Base-by-base conservation (phyloP, 345 rosid genomes). In the Abelmoschus esculentus region DNA sequence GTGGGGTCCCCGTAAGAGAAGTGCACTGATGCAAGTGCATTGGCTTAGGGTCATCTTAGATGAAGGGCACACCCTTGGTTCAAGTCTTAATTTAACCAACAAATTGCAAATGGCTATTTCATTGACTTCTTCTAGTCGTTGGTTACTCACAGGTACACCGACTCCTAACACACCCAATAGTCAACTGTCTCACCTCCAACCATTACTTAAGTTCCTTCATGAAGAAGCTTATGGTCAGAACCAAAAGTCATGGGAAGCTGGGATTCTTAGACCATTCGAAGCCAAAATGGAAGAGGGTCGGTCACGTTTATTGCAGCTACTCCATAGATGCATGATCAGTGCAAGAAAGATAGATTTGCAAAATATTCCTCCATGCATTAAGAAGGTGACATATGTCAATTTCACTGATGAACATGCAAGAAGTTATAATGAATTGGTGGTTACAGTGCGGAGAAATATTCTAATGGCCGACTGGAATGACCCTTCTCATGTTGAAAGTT, bases 391-490 rank as follows among this genome's bases (percentile, higher is more conserved):
- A 40, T 86, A 81, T 79, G 83, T 95, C 59, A 74, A 87, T 80
- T 95, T 91, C 81, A 81, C 77, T 42, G 83, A 89, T 76, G 90
- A 82, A 70, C 99, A 91, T 74, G 97, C 97, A 65, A 85, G 80
- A 82, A 88, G 93, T 81, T 95, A 91, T 78, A 95, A 95, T 79
- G 99, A 95, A 84, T 73, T 95, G 80, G 93, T 91, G 49, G 97
- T 79, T 70, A 88, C 99, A 44, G 97, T 91, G 60, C 81, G 96
- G 69, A 87, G 99, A 61, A 95, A 95, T 76, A 84, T 95, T 74
- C 80, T 95, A 69, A 84, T 86, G 85, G 97, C 97, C 76, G 99
- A 95, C 78, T 95, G 99, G 99, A 95, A 95, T 72, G 99, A 95
- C 82, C 99, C 99, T 47, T 87, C 97, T 69, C 99, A 95, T 76